Evolutionary conservation across 352 stramenopile genomes (phyloP), one percentile per base, ranked within the genome.

Genomic region (Salisapilia sapeloensis): DNA sequence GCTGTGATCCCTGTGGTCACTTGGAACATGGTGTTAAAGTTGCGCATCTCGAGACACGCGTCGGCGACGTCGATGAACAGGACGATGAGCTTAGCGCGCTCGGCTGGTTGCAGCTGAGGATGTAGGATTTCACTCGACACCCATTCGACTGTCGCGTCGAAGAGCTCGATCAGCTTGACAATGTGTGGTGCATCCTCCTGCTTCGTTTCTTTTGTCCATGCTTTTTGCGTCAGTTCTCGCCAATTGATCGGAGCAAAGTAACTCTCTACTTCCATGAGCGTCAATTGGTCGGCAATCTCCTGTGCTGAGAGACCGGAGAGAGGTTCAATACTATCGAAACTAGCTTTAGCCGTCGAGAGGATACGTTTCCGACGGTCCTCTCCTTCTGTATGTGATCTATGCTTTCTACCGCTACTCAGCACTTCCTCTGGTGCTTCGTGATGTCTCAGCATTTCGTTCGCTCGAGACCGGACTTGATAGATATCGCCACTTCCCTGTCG

Each of bases 1-100:
- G 72, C 70, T 3, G 65, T 84, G 2, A 91, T 44, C 4, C 72
- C 76, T 15, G 66, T 86, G 11, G 61, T 64, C 35, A 91, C 53
- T 49, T 87, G 72, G 29, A 87, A 87, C 7, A 86, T 43, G n/a
- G 72, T 80, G 46, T 91, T 89, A 35, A 91, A 91, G 53, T 86
- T 91, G 54, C 86, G 84, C 51, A 91, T 64, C 33, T 80, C 69
- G 35, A 79, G 65, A 44, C 76, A 89, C 16, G 74, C 67, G 25
- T 89, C 70, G 0, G 66, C 76, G 13, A 62, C 65, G 33, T 91
- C 76, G 27, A 91, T 84, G 36, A 91, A 91, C 8, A 86, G 52
- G 34, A 63, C 62, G 35, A 91, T 75, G 30, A 91, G 53, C 40
- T 83, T 84, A 12, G 72, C 72, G 13, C 76, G 72, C 38, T 89